Conservation (phyloP, 2,329 filamentous ascomycete genomes). For the Capronia coronata region DNA sequence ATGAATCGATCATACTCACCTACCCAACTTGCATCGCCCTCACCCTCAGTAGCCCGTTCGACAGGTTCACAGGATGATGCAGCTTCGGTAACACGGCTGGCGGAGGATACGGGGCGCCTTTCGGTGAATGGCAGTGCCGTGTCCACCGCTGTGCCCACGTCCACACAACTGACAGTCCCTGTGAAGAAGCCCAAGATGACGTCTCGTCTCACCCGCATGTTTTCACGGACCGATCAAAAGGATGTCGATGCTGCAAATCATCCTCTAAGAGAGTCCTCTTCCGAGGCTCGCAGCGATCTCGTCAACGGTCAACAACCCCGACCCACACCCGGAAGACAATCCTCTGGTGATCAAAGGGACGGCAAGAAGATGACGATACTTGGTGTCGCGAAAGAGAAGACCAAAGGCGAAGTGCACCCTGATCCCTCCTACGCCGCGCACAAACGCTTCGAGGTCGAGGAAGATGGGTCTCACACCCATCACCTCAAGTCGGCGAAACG, state of each 20-base stretch:
- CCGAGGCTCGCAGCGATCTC: constrained; percentile 32
- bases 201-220: constrained; percentile 43
- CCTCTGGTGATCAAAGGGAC: constrained; percentile 31
- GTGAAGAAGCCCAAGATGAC: constrained; percentile 39
- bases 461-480: constrained; percentile 73
- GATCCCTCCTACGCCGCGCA: constrained; percentile 24
- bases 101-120: constrained; percentile 39
- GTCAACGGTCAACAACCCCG: constrained; percentile 28
- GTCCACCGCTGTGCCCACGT: constrained; percentile 24
- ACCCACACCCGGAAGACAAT: constrained; percentile 27
- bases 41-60: constrained; percentile 14
- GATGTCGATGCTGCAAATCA: constrained; percentile 32
- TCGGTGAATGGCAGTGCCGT: constrained; percentile 35
- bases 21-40: constrained; percentile 10
- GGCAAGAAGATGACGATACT: constrained; percentile 29
- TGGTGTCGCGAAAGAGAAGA: constrained; percentile 25
- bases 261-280: constrained; percentile 15
- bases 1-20: constrained; percentile 22
- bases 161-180: constrained; percentile 9
- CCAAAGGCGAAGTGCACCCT: constrained; percentile 31
- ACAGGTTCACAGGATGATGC: constrained; percentile 20
- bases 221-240: constrained; percentile 38
- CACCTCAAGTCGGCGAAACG: constrained; percentile 81
- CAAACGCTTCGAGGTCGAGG: constrained; percentile 52
- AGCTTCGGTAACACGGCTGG: constrained; percentile 37